Percentiles rank a stretch among this genome's conserved stretches.
These are phyloP conservation scores for Globisporangium nodosum DNA, from an alignment of 352 stramenopile species.

Conservation along the genomic window DNA sequence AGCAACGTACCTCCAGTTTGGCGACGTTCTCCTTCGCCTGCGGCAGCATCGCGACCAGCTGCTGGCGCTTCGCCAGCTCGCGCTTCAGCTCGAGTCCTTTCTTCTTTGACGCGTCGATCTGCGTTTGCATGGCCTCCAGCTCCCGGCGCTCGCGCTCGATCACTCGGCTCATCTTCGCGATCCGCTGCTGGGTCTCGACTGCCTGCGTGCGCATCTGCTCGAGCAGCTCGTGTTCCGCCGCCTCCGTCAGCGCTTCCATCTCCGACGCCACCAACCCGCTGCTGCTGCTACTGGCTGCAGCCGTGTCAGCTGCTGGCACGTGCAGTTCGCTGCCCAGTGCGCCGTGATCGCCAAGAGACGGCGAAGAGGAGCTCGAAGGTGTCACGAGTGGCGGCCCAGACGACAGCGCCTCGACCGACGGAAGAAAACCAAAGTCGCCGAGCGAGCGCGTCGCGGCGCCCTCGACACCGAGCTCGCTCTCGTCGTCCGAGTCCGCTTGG, in stretches of 20 bases:
- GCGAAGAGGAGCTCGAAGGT: no score
- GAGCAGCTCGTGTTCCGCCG: slow-evolving; percentile 17
- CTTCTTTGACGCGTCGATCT: slow-evolving; percentile 28
- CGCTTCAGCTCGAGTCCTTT: slow-evolving; percentile 33
- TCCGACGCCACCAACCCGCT: no score
- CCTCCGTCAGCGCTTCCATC: not conserved
- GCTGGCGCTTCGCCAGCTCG: slow-evolving; percentile 37
- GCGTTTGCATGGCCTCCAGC: slow-evolving; percentile 22
- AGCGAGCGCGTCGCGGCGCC: no score
- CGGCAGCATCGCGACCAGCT: slow-evolving; percentile 59
- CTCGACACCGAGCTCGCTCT: not conserved
- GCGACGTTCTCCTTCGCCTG: slow-evolving; percentile 59
- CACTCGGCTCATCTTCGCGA: slow-evolving; percentile 35
- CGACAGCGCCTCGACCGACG: no score
- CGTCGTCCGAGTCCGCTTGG: slow-evolving; percentile 6
- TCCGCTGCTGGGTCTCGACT: slow-evolving; percentile 25
- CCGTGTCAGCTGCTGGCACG: no score
- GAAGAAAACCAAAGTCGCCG: no score
- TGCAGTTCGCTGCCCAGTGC: no score
- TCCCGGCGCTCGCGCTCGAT: slow-evolving; percentile 26
- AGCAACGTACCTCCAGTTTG: slow-evolving; percentile 43
- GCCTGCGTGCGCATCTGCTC: slow-evolving; percentile 28
- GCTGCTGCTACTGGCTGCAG: no score
- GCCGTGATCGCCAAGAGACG: no score
- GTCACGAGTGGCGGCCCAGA: no score